Percentiles rank a stretch among this genome's conserved stretches.
phyloP scores from a whole-genome alignment of 2,329 filamentous ascomycete genomes.

The Clonostachys sp. region DNA sequence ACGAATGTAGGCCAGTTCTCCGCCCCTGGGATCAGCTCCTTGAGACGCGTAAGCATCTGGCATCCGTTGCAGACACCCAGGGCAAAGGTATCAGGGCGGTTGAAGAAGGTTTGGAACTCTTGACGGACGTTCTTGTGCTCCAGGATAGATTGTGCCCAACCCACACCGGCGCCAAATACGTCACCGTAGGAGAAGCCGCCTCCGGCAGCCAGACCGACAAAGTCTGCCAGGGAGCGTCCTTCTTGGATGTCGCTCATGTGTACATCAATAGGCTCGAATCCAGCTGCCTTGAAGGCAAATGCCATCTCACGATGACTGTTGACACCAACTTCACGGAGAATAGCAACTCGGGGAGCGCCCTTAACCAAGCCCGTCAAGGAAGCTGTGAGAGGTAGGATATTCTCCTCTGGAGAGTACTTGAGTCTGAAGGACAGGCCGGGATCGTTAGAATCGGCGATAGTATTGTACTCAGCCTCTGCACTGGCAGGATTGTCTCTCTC shows the following conservation, averaged over 20 bases:
- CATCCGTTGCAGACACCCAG: constrained; percentile 97
- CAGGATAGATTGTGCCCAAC: constrained; percentile 92
- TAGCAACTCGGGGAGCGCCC: constrained; percentile 71
- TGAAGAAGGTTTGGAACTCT: constrained; percentile 83
- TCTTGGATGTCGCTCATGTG: constrained; percentile 93
- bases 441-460: constrained; percentile 70
- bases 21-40: constrained; percentile 82
- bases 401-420: constrained; percentile 74
- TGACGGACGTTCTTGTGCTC: constrained; percentile 71
- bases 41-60: constrained; percentile 80
- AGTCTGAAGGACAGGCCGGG: constrained; percentile 83
- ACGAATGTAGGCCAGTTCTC: constrained; percentile 82
- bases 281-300: constrained; percentile 86
- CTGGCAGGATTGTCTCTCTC: constrained; percentile 84
- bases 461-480: constrained; percentile 76
- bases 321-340: constrained; percentile 91
- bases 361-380: constrained; percentile 47
- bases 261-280: constrained; percentile 87
- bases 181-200: constrained; percentile 96
- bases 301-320: constrained; percentile 98
- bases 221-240: constrained; percentile 74
- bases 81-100: constrained; percentile 82
- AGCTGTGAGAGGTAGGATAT: constrained; percentile 57
- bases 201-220: constrained; percentile 87
- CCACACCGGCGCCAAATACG: constrained; percentile 81